A percentile compares a stretch with the other conserved stretches of the same genome.
phyloP scores from a whole-genome alignment of 306 rosid genomes.

The Rubus parviflorus region DNA sequence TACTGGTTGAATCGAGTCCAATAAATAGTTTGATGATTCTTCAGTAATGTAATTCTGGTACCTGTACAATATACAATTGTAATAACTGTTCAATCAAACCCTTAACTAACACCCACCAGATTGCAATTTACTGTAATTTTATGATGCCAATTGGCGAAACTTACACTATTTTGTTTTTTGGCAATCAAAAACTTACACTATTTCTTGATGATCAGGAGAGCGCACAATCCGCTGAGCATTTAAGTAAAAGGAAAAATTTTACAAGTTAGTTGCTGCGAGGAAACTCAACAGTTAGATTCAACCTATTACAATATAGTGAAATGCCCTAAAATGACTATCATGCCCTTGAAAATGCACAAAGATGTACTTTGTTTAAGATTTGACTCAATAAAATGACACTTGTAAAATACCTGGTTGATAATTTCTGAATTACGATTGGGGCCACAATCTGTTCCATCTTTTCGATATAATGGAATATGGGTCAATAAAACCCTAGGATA shows the following conservation, averaged over 20 bases:
- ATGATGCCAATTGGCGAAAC: background rate
- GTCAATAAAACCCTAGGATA: conserved; percentile 71
- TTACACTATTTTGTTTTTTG: no score
- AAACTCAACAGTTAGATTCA: conserved; percentile 19
- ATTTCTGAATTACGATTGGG: conserved; percentile 56
- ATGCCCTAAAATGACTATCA: background rate
- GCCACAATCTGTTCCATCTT: conserved; percentile 61
- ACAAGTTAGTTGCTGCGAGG: conserved; percentile 28
- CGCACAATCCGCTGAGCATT: conserved; percentile 49
- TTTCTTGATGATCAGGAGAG: conserved; percentile 28
- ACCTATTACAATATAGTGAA: conserved; percentile 16
- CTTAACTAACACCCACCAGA: conserved; percentile 9
- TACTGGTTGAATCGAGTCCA: conserved; percentile 61
- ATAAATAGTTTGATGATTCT: conserved; percentile 56
- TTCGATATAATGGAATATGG: conserved; percentile 78
- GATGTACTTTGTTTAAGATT: conserved; percentile 15
- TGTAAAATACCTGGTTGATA: conserved; percentile 66
- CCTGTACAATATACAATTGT: conserved; percentile 33
- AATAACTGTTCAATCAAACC: conserved; percentile 27
- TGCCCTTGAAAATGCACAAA: background rate
- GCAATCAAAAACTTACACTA: conserved; percentile 44
- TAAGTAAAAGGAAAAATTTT: conserved; percentile 14
- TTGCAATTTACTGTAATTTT: conserved; percentile 1
- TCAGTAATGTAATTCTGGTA: conserved; percentile 63
- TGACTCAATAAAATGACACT: conserved; percentile 10